Evolutionary conservation across 257 asterid species (phyloP).

Genomic region (Perilla frutescens): DNA sequence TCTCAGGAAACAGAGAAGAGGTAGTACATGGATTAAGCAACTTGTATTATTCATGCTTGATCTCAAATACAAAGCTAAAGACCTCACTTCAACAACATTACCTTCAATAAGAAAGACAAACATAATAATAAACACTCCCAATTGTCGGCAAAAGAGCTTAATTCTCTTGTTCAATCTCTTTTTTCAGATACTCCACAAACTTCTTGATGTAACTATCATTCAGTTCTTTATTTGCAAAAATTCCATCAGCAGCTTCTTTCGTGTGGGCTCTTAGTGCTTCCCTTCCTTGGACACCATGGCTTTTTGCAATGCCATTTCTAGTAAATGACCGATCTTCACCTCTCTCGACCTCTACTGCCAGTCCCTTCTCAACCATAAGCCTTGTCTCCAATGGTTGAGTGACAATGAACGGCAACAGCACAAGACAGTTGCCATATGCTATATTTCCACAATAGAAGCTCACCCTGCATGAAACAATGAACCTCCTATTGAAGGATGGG

Average conservation of each 20-base stretch:
- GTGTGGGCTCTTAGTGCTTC: conserved; percentile 18
- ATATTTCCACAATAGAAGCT: conserved; percentile 43
- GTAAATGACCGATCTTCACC: conserved; percentile 46
- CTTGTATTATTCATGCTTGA: too few relatives aligned
- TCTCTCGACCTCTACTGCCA: conserved; percentile 48
- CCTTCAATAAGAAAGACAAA: too few relatives aligned
- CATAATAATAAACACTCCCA: too few relatives aligned
- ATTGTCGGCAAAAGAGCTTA: too few relatives aligned
- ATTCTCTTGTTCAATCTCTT: neutral
- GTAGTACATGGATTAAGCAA: too few relatives aligned
- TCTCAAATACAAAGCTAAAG: too few relatives aligned
- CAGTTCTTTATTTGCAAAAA: conserved; percentile 1
- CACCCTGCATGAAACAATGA: conserved; percentile 42
- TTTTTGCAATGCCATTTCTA: conserved; percentile 31
- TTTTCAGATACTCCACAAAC: conserved; percentile 29
- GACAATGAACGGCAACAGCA: conserved; percentile 42
- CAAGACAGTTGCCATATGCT: conserved; percentile 34
- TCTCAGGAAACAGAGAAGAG: too few relatives aligned
- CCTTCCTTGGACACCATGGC: conserved; percentile 28
- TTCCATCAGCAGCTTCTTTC: conserved; percentile 18
- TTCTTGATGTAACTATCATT: neutral
- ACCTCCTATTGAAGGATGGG: conserved; percentile 46
- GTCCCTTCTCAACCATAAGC: conserved; percentile 47
- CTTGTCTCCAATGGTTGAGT: conserved; percentile 48
- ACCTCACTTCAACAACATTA: too few relatives aligned